phyloP scores from a whole-genome alignment of 2,329 filamentous ascomycete genomes.

The Colletotrichum sp. region DNA sequence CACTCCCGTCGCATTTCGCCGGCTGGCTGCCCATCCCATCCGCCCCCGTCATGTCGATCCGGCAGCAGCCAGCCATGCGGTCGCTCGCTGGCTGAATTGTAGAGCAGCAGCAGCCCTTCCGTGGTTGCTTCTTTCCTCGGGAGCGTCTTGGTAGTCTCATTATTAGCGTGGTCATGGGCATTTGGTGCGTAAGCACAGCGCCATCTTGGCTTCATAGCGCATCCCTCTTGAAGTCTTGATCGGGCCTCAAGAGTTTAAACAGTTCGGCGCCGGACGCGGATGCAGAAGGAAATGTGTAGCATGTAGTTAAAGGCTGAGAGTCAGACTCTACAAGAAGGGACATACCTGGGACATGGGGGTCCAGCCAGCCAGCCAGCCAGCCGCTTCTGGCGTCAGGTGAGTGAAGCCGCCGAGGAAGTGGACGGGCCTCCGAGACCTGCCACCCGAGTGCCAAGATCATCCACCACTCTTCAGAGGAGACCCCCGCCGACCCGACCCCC shows the following conservation, averaged over 20 bases:
- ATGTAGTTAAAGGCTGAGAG: neutral
- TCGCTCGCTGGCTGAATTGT: neutral
- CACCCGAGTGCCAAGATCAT: neutral
- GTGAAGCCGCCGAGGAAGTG: neutral
- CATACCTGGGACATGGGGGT: neutral
- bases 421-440: neutral
- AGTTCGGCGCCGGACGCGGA: neutral
- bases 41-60: conserved; percentile 11
- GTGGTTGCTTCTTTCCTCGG: neutral
- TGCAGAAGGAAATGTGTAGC: neutral
- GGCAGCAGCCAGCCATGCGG: conserved; percentile 16
- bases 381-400: neutral
- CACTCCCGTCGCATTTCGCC: neutral
- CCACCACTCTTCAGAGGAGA: neutral
- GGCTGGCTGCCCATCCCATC: neutral
- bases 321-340: neutral
- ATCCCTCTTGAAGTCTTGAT: neutral
- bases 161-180: neutral
- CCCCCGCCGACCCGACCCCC: neutral
- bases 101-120: neutral
- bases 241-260: neutral
- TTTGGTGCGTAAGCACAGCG: neutral
- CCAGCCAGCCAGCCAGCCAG: neutral
- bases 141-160: neutral
- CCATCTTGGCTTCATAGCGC: neutral